Percentiles rank a stretch among this genome's conserved stretches.
Evolutionary conservation across 2,329 filamentous ascomycete genomes (phyloP).

Genomic region (Pseudopyricularia cyperi): DNA sequence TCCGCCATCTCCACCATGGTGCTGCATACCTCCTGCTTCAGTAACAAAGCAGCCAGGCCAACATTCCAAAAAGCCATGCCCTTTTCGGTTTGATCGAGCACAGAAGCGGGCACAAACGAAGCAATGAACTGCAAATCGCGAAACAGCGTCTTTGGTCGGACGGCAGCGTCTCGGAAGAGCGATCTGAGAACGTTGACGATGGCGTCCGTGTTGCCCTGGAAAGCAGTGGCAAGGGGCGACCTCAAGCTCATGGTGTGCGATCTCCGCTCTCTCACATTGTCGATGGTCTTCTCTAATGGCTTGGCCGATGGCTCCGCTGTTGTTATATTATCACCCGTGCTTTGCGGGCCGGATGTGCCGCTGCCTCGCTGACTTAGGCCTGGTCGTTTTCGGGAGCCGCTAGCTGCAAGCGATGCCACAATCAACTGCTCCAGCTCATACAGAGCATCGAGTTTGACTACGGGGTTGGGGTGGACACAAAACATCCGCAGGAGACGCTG

Average conservation of each 20-base stretch:
- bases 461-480: slow-evolving; percentile 78
- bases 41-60: slow-evolving; percentile 70
- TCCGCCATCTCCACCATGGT: slow-evolving; percentile 57
- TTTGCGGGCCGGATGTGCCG: slow-evolving; percentile 15
- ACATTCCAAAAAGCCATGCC: slow-evolving; percentile 84
- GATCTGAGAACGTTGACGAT: slow-evolving; percentile 54
- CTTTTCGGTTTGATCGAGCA: slow-evolving; percentile 48
- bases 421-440: slow-evolving; percentile 76
- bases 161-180: slow-evolving; percentile 52
- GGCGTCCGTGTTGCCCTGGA: slow-evolving; percentile 43
- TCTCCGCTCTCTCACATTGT: slow-evolving; percentile 56
- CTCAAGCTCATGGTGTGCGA: slow-evolving; percentile 38
- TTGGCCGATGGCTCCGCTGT: slow-evolving; percentile 16
- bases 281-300: slow-evolving; percentile 53
- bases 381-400: slow-evolving; percentile 24
- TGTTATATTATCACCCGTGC: slow-evolving; percentile 1
- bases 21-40: slow-evolving; percentile 78
- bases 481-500: slow-evolving; percentile 72
- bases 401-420: slow-evolving; percentile 55
- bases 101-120: slow-evolving; percentile 46
- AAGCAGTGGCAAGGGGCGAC: slow-evolving; percentile 14
- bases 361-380: slow-evolving; percentile 8
- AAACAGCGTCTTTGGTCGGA: slow-evolving; percentile 70
- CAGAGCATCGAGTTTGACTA: slow-evolving; percentile 70
- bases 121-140: slow-evolving; percentile 68